These are phyloP conservation scores for Aspergillus candidus DNA, from an alignment of 2,329 filamentous ascomycete species.

Conservation along the genomic window DNA sequence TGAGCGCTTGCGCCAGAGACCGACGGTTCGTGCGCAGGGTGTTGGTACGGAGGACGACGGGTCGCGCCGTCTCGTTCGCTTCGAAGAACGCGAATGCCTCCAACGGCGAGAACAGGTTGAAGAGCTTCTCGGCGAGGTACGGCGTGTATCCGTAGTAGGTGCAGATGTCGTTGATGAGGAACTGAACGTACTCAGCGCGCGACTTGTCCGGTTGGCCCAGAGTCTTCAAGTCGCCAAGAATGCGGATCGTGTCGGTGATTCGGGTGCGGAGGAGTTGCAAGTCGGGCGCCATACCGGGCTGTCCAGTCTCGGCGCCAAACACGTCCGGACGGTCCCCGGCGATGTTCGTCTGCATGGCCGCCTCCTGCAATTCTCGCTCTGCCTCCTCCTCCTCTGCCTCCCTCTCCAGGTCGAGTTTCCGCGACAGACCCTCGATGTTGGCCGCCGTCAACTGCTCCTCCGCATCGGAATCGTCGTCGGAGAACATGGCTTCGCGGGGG, in stretches of 20 bases:
- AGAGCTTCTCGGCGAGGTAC: constrained; percentile 93
- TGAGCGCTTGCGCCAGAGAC: constrained; percentile 85
- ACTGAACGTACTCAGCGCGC: constrained; percentile 78
- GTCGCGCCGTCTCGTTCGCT: constrained; percentile 90
- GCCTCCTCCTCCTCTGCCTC: constrained; percentile 76
- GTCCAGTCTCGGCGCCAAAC: constrained; percentile 53
- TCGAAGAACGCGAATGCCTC: constrained; percentile 99
- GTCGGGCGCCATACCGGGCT: constrained; percentile 70
- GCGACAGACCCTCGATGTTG: constrained; percentile 88
- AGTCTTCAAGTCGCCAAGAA: constrained; percentile 81
- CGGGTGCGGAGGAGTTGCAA: constrained; percentile 80
- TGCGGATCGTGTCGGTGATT: constrained; percentile 88
- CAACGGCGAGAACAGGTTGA: constrained; percentile 81
- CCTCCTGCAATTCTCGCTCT: constrained; percentile 77
- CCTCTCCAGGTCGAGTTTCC: constrained; percentile 71
- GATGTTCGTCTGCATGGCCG: constrained; percentile 89
- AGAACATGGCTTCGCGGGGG: constrained; percentile 69
- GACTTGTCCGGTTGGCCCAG: constrained; percentile 74
- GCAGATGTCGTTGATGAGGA: constrained; percentile 86
- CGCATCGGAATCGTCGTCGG: constrained; percentile 84
- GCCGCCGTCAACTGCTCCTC: constrained; percentile 90
- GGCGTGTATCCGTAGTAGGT: constrained; percentile 94
- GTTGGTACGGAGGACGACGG: constrained; percentile 94
- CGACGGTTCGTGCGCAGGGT: constrained; percentile 71
- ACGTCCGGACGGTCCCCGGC: constrained; percentile 65